Evolutionary conservation across 345 rosid species (phyloP).

Genomic region (Mangifera indica): DNA sequence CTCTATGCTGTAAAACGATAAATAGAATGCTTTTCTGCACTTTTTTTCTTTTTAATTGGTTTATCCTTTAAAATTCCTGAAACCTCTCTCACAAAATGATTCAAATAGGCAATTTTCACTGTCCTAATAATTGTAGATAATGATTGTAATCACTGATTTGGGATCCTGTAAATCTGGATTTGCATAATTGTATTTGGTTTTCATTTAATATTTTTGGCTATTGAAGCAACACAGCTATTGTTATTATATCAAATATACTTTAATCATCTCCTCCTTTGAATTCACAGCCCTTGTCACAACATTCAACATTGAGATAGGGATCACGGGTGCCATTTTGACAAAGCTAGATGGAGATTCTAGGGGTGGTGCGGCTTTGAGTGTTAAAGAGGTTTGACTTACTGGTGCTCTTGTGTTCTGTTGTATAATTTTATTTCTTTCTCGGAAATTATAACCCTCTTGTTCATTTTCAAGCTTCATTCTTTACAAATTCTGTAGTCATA

Average conservation of each 20-base stretch:
- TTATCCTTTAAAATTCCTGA: too few species aligned
- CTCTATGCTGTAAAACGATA: not conserved
- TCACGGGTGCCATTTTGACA: slow-evolving; percentile 97
- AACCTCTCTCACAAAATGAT: not conserved
- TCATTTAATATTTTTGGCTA: not conserved
- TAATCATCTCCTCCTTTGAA: slow-evolving; percentile 12
- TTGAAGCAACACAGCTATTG: not conserved
- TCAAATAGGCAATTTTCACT: not conserved
- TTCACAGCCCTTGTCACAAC: slow-evolving; percentile 85
- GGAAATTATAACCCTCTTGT: too few species aligned
- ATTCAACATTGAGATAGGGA: slow-evolving; percentile 95
- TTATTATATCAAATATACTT: not conserved
- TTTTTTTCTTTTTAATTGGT: not conserved
- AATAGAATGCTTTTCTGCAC: not conserved
- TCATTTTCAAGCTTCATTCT: not conserved
- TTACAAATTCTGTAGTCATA: not conserved
- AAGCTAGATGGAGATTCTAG: slow-evolving; percentile 99
- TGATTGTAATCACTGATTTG: not conserved
- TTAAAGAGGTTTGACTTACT: slow-evolving; percentile 72
- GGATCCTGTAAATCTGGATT: not conserved
- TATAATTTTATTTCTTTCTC: slow-evolving; percentile 3
- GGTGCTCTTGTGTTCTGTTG: slow-evolving; percentile 4
- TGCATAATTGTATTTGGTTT: not conserved
- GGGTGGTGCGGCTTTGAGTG: slow-evolving; percentile 99
- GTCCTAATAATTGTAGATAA: not conserved